Evolutionary conservation across 2,329 filamentous ascomycete genomes (phyloP).

Genomic region (Cercospora sp.): DNA sequence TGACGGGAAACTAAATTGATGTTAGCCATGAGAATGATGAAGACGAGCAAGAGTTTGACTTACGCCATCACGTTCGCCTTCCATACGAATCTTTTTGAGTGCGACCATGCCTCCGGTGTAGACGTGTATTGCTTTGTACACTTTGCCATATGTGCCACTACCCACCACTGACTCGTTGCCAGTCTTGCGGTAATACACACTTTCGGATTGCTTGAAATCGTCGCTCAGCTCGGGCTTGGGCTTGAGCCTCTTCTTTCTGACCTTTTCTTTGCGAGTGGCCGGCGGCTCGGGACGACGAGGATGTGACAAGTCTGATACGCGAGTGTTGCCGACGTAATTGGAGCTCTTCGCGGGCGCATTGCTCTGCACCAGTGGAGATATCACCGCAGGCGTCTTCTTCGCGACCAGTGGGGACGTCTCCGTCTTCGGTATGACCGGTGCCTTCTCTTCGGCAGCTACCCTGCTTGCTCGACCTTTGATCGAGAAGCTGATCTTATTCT

Average conservation of each 20-base stretch:
- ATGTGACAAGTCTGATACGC: constrained; percentile 27
- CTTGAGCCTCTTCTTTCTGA: constrained; percentile 69
- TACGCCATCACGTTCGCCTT: constrained; percentile 79
- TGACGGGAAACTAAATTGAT: constrained; percentile 69
- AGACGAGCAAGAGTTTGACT: constrained; percentile 29
- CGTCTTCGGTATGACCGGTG: constrained; percentile 23
- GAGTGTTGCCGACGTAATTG: constrained; percentile 38
- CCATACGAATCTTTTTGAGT: constrained; percentile 89
- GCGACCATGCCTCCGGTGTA: constrained; percentile 83
- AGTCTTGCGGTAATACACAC: constrained; percentile 90
- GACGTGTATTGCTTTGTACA: constrained; percentile 92
- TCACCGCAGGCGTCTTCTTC: constrained; percentile 53
- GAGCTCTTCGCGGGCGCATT: constrained; percentile 35
- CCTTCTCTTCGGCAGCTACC: constrained; percentile 42
- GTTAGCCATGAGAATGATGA: constrained; percentile 31
- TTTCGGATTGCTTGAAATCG: constrained; percentile 76
- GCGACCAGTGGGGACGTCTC: constrained; percentile 34
- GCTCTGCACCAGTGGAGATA: constrained; percentile 34
- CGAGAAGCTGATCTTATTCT: constrained; percentile 81
- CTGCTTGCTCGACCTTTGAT: constrained; percentile 72
- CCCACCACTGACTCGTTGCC: constrained; percentile 97
- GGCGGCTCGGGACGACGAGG: constrained; percentile 26
- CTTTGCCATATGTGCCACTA: constrained; percentile 92
- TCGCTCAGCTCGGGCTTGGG: constrained; percentile 67
- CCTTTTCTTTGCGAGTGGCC: constrained; percentile 51